Base-by-base conservation (phyloP, 371 early-diverging fungal species). In the Rhizopus sp. region DNA sequence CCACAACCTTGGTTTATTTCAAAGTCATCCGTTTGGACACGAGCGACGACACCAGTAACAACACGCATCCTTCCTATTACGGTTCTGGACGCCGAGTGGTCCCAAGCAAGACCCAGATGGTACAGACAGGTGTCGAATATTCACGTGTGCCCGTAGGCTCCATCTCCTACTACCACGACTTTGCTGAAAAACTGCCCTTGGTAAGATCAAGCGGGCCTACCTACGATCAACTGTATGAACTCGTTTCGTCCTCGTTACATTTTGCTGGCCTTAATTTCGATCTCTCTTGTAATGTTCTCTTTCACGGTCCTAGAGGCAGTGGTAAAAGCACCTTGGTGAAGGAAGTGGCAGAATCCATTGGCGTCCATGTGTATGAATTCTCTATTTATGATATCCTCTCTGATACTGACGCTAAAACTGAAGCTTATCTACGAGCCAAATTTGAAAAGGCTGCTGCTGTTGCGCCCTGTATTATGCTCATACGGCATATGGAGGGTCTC, bases 261-360 rank as follows among this genome's bases (percentile, higher is more conserved):
- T 90, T 91, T 10, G 69, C 87, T 16, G 84, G 92, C 0, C 64
- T 81, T 12, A 73, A 84, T 31, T 83, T 89, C 33, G 83, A 86
- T 12, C 68, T 93, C 17, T 80, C 82, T 3, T 91, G 93, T 56
- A 86, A 89, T 2, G 82, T 88, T 0, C 62, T 95, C 39, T 60
- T 95, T 13, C 87, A 89, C 54, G 96, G 97, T 9, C 81, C 89
- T 10, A 75, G 88, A 3, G 96, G 96, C n/a, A 86, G 84, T 6
- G 97, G 96, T 9, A 96, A 95, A 62, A 75, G 83, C 23, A 82
- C 86, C 0, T 53, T 91, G 39, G 75, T 92, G 0, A 75, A 73
- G 12, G 74, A 82, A 53, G 84, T 88, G 0, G 86, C 87, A 2
- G 87, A 89, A 38, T 67, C 73, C 10, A 67, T 93, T 12, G 96